These are phyloP conservation scores for Arabidopsis suecica DNA, from an alignment of 345 rosid genomes.

Conservation along the genomic window DNA sequence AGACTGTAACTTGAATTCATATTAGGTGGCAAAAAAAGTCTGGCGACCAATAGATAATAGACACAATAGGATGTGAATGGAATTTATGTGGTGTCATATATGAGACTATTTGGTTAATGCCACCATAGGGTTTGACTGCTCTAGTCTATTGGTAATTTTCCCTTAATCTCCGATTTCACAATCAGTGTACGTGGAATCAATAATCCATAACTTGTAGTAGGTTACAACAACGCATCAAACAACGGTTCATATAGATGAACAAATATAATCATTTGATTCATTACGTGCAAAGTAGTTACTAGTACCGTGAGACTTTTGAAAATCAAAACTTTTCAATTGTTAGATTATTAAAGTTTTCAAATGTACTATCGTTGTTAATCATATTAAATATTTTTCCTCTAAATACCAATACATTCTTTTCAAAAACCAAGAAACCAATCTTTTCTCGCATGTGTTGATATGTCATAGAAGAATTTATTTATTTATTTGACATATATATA, in stretches of 20 bases:
- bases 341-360: too few species aligned
- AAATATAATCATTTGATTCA: conserved; percentile 30
- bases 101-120: background rate
- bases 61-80: conserved; percentile 8
- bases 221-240: conserved; percentile 29
- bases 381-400: too few species aligned
- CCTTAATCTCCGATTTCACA: background rate
- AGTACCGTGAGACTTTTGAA: too few species aligned
- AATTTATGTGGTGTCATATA: background rate
- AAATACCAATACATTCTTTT: too few species aligned
- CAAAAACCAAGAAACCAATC: too few species aligned
- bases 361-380: too few species aligned
- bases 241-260: conserved; percentile 23
- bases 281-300: conserved; percentile 9
- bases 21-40: conserved; percentile 22
- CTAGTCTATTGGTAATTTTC: conserved; percentile 8
- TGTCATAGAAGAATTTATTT: too few species aligned
- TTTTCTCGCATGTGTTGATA: too few species aligned
- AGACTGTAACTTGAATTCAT: background rate
- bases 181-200: conserved; percentile 4
- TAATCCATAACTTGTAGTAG: background rate
- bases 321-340: too few species aligned
- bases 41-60: conserved; percentile 6
- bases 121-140: conserved; percentile 34
- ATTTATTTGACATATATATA: too few species aligned